Percentiles rank a stretch among this genome's conserved stretches.
These are phyloP conservation scores for Cryptosporidium sp. DNA, from an alignment of 169 alveolate species.

Conservation along the genomic window DNA sequence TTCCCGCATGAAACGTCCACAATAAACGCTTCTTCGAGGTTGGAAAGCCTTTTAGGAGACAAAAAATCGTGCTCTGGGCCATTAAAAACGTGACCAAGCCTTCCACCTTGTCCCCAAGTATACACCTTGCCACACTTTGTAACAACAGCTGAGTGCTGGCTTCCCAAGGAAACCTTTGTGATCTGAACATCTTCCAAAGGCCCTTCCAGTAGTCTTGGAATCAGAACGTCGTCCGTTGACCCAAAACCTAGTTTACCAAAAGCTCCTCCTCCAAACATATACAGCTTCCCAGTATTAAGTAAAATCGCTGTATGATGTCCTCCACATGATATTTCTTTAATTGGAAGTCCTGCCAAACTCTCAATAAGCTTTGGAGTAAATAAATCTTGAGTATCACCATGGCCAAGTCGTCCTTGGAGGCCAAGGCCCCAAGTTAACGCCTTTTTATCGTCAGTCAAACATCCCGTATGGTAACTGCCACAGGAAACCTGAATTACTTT, in stretches of 20 bases:
- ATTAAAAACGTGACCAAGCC: slow-evolving; percentile 76
- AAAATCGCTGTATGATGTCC: slow-evolving; percentile 77
- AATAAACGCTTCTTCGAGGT: slow-evolving; percentile 55
- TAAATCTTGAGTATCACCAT: slow-evolving; percentile 76
- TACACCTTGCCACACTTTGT: slow-evolving; percentile 76
- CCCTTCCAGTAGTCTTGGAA: slow-evolving; percentile 74
- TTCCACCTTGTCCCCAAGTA: slow-evolving; percentile 81
- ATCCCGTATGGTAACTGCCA: slow-evolving; percentile 81
- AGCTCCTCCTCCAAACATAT: slow-evolving; percentile 81
- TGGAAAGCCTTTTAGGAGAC: slow-evolving; percentile 70
- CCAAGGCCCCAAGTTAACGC: slow-evolving; percentile 90
- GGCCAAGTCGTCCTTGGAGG: slow-evolving; percentile 87
- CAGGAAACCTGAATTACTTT: slow-evolving; percentile 80
- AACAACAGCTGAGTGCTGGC: slow-evolving; percentile 78
- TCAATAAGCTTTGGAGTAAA: slow-evolving; percentile 73
- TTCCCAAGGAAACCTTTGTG: slow-evolving; percentile 74
- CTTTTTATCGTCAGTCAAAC: slow-evolving; percentile 79
- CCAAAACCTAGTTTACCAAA: slow-evolving; percentile 80
- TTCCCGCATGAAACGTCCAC: slow-evolving; percentile 76
- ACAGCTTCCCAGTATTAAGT: slow-evolving; percentile 68
- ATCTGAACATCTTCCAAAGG: slow-evolving; percentile 45
- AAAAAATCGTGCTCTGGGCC: slow-evolving; percentile 70
- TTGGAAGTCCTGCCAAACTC: slow-evolving; percentile 68
- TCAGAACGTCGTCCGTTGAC: slow-evolving; percentile 54
- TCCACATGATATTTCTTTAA: slow-evolving; percentile 78